Base-by-base conservation (phyloP, 2,329 filamentous ascomycete species). In the Orbilia ellipsospora region DNA sequence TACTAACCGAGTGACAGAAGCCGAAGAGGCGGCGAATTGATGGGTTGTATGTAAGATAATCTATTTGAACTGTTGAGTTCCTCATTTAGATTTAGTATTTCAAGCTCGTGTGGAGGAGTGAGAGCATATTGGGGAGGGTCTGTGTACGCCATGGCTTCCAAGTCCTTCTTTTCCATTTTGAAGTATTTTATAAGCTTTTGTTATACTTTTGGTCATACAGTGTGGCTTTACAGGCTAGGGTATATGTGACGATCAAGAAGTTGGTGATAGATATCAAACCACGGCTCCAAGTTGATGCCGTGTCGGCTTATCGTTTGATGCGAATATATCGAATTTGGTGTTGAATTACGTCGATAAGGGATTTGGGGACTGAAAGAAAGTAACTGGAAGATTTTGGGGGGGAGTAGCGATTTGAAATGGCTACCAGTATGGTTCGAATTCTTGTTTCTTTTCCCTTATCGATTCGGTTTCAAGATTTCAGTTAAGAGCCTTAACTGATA, bases 41-140 rank as follows among this genome's bases (percentile, higher is more conserved):
- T 16, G 42, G 67, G 67, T 6, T 63, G 59, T 44, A 61, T 55
- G 54, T 69, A 69, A 64, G 72, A 65, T 50, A 63, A 68, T 59
- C 72, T 75, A 48, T 70, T 63, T 57, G 66, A 62, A 63, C 59
- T 55, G 54, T 48, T 52, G 20, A 54, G 45, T 28, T 51, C 40
- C 65, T 75, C 64, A 63, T 75, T 69, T 75, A 75, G 64, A 63
- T 75, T 75, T 75, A 75, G 72, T 75, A 75, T 65, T 12, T 75
- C 72, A 55, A 60, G 72, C 59, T 75, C 72, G 54, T 75, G 72
- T 42, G 72, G 72, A 63, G 72, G 72, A 40, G 48, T 69, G 48
- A 75, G 60, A 44, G 45, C 12, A 26, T 75, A 75, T 57, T 74
- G 70, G 72, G 72, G 72, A 75, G 72, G 72, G 59, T 64, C 72